Percentiles rank a stretch among this genome's conserved stretches.
These are phyloP conservation scores for Thraustochytrium sp. DNA, from an alignment of 352 stramenopile genomes.

Conservation along the genomic window DNA sequence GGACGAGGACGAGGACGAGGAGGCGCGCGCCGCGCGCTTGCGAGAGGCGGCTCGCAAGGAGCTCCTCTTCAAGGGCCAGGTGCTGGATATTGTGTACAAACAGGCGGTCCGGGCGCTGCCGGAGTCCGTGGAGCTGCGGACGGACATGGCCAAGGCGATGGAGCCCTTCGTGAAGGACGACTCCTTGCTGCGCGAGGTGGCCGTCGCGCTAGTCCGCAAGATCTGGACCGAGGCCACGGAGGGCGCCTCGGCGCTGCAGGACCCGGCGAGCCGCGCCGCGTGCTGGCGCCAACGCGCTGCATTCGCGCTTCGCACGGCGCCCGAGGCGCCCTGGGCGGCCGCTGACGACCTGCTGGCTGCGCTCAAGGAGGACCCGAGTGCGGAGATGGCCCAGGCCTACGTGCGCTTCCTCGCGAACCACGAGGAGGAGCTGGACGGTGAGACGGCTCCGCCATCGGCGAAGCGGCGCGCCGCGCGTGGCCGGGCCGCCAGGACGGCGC, in stretches of 20 bases:
- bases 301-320: not conserved
- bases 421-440: not conserved
- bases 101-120: not conserved
- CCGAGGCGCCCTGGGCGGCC: not conserved
- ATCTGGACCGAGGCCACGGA: constrained; percentile 22
- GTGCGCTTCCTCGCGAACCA: not conserved
- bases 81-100: constrained; percentile 38
- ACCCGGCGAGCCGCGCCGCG: not conserved
- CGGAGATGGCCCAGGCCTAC: not conserved
- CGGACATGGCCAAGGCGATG: not conserved
- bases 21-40: not conserved
- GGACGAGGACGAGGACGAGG: not conserved
- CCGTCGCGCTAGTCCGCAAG: not conserved
- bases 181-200: not conserved
- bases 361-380: not conserved
- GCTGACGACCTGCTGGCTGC: not conserved
- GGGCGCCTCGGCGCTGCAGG: not conserved
- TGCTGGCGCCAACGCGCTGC: not conserved
- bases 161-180: not conserved
- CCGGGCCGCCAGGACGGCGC: not conserved
- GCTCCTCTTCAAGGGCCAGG: constrained; percentile 9
- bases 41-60: not conserved
- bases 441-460: not conserved
- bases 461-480: not conserved
- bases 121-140: not conserved